Base-by-base conservation (phyloP, 2,329 filamentous ascomycete species). In the Colletotrichum viniferum region DNA sequence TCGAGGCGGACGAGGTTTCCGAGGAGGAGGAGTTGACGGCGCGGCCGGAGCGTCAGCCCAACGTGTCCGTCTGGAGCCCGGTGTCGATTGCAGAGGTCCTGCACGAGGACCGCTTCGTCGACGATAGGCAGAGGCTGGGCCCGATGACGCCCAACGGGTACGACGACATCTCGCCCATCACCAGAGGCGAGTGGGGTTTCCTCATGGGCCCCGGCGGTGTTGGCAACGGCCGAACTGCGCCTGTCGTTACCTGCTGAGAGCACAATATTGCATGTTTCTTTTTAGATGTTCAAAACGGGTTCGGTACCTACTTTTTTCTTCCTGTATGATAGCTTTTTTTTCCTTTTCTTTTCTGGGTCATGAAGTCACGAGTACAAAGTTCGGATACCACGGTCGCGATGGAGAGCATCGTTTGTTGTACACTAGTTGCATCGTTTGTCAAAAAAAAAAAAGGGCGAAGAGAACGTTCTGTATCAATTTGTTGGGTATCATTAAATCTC, bases 131-230 rank as follows among this genome's bases (percentile, higher is more conserved):
- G 70, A 80, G 74, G 63, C 77, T 87, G 24, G 90, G 89, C 0
- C 88, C 90, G 2, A 81, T 85, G 82, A 92, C 91, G 72, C 91
- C 90, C 2, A 91, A 92, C 77, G 87, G 84, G 9, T 91, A 90
- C 77, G 90, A 91, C 24, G 91, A 93, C 79, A 90, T 93, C 71
- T 92, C 90, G 65, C 91, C 91, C 7, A 88, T 90, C 28, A 93
- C 91, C 10, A 86, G 89, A 55, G 90, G 90, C 7, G 91, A 93
- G 82, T 93, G 91, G 91, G 89, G 90, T 0, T 90, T 91, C 79
- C 81, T 93, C 78, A 90, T 92, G 84, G 84, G 86, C 55, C 88
- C 88, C 4, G 85, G 86, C 32, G 84, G 83, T 30, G 86, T 87
- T 77, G 84, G 83, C 60, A 83, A 81, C 43, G 85, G 83, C 18